Base-by-base conservation (phyloP, 2,329 filamentous ascomycete species). In the Aspergillus pseudoterreus region DNA sequence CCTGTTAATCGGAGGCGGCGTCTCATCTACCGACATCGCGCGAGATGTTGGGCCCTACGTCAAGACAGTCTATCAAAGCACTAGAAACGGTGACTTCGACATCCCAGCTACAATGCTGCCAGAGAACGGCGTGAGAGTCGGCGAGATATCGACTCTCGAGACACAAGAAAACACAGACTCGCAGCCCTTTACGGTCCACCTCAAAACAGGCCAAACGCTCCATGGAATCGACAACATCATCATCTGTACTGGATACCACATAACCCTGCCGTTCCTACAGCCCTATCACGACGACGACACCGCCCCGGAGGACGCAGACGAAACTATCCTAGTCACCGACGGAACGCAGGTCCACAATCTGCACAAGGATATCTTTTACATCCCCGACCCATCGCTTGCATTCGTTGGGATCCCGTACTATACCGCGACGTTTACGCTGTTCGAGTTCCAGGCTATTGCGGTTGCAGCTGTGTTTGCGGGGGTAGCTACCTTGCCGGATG, bases 321-420 rank as follows among this genome's bases (percentile, higher is more conserved):
- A 82, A 0, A 71, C 64, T 0, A 66, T 82, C 0, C 70, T 90
- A 0, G 80, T 89, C 4, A 88, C 75, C 0, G 82, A 87, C 42
- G 85, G 85, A 2, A 77, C 76, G 11, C 81, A 83, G 63, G 72
- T 77, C 4, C 85, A 88, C 60, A 88, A 88, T 57, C 71, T 88
- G 1, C 82, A 88, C 71, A 82, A 82, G 52, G 85, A 89, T 62
- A 83, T 88, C 12, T 88, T 86, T 63, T 88, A 87, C 66, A 87
- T 87, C 41, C 77, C 78, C 0, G 84, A 88, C 53, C 83, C 85
- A 0, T 80, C 82, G 0, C 71, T 88, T 0, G 71, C 76, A 0
- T 88, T 88, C 55, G 72, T 88, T 15, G 85, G 85, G 0, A 80
- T 85, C 0, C 84, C 83, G 0, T 87, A 83, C 60, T 81, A 86